Percentiles rank a stretch among this genome's conserved stretches.
Evolutionary conservation across 768 basidiomycete genomes (phyloP).

Genomic region (Sarcomyxa edulis): DNA sequence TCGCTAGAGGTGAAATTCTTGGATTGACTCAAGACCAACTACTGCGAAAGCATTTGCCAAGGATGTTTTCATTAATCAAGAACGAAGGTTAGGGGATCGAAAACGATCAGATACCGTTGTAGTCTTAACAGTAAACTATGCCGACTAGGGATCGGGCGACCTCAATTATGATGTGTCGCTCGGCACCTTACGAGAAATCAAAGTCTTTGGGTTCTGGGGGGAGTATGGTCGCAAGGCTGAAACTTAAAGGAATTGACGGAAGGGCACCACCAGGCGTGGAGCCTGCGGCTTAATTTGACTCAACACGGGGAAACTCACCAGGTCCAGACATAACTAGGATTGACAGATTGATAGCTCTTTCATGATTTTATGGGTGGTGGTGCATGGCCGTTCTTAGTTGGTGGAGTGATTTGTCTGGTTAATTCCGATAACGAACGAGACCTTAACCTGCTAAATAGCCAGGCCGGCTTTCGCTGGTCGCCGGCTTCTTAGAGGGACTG

Average conservation of each 20-base stretch:
- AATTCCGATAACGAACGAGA: constrained; percentile 95
- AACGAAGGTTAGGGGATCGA: constrained; percentile 83
- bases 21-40: constrained; percentile 78
- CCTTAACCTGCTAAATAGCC: constrained; percentile 92
- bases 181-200: constrained; percentile 84
- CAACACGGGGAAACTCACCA: constrained; percentile 80
- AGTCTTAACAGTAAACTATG: constrained; percentile 84
- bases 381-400: constrained; percentile 89
- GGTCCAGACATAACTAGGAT: constrained; percentile 73
- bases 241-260: constrained; percentile 83
- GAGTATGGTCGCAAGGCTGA: constrained; percentile 50
- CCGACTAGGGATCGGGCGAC: constrained; percentile 71
- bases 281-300: constrained; percentile 85
- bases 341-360: constrained; percentile 82
- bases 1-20: constrained; percentile 86
- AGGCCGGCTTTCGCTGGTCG: constrained; percentile 69
- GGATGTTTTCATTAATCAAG: constrained; percentile 84
- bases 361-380: constrained; percentile 82
- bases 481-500: constrained; percentile 84
- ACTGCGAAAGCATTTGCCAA: constrained; percentile 82
- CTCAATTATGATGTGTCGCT: constrained; percentile 64
- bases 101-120: constrained; percentile 48
- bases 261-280: constrained; percentile 80
- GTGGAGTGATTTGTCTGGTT: constrained; percentile 96
- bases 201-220: constrained; percentile 77